Evolutionary conservation across 306 rosid genomes (phyloP).

Genomic region (Rubus parviflorus): DNA sequence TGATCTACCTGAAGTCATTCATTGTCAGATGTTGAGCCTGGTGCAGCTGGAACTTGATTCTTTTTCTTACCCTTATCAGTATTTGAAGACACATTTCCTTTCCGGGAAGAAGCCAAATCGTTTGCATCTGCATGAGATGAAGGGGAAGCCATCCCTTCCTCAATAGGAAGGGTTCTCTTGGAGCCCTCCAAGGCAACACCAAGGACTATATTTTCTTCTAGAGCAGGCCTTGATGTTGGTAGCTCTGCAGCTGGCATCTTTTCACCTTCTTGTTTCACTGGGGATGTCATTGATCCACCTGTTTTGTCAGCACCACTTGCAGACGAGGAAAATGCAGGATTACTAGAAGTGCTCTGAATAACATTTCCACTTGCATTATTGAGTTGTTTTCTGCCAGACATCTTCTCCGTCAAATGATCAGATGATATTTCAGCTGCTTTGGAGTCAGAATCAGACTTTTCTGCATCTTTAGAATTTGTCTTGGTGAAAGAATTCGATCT

Average conservation of each 20-base stretch:
- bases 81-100: slow-evolving; percentile 54
- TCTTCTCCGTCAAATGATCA: slow-evolving; percentile 34
- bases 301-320: slow-evolving; percentile 46
- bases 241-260: slow-evolving; percentile 43
- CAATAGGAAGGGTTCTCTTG: slow-evolving; percentile 91
- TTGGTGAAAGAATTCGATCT: slow-evolving; percentile 28
- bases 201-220: slow-evolving; percentile 85
- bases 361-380: slow-evolving; percentile 39
- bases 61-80: slow-evolving; percentile 52
- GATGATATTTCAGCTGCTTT: slow-evolving; percentile 19
- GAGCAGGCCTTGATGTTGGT: slow-evolving; percentile 42
- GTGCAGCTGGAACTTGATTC: slow-evolving; percentile 42
- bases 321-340: slow-evolving; percentile 32
- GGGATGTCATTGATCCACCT: slow-evolving; percentile 34
- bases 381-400: slow-evolving; percentile 31
- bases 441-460: slow-evolving; percentile 34
- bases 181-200: slow-evolving; percentile 96
- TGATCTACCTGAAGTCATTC: slow-evolving; percentile 30
- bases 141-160: slow-evolving; percentile 47
- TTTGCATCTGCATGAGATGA: slow-evolving; percentile 40
- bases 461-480: slow-evolving; percentile 32
- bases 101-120: slow-evolving; percentile 56
- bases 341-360: slow-evolving; percentile 32
- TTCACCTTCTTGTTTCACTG: slow-evolving; percentile 54
- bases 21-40: slow-evolving; percentile 36